Evolutionary conservation across 2,329 filamentous ascomycete species (phyloP), one percentile per base, ranked within the genome.

Genomic region (Pseudocercospora fuligena): DNA sequence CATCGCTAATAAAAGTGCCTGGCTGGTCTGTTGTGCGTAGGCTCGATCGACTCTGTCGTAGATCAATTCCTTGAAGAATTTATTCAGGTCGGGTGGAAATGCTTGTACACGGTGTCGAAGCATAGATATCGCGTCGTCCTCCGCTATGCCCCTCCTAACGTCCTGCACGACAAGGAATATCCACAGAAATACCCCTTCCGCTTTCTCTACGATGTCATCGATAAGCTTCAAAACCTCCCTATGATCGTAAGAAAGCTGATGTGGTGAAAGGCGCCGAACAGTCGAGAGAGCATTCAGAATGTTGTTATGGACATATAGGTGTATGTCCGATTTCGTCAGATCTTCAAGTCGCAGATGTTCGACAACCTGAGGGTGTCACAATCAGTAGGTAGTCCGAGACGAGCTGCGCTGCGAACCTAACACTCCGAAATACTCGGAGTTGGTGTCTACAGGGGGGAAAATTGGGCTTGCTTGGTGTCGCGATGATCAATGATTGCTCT

Each of bases 121-220:
- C 21, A 54, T 25, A 1, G 19, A 29, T 29, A 54, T 14, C 4
- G 12, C 5, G 12, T 54, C 49, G 3, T 23, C 49, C 12, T 54
- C 49, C 6, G 49, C 49, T 6, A 54, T 25, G 23, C 49, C 49
- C 5, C 25, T 3, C 49, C 25, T n/a, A 2, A 54, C 21, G 2
- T 23, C 14, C 2, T 16, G 49, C 2, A 54, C 49, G 21, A 68
- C 64, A 7, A 73, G 66, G 16, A 25, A 54, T 5, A 66, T 68
- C 69, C 71, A 73, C 1, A 73, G 56, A 47, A 73, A 73, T 4
- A 73, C 69, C 2, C 71, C 71, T 19, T 69, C n/a, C 4, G 71
- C 69, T 40, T 66, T 69, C 3, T 63, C 59, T 1, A 40, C 23
- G 6, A 73, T 60, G 53, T 60, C 27, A n/a, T 46, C 16, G 40